Base-by-base conservation (phyloP, 2,329 filamentous ascomycete genomes). In the Aspergillus intermedius region DNA sequence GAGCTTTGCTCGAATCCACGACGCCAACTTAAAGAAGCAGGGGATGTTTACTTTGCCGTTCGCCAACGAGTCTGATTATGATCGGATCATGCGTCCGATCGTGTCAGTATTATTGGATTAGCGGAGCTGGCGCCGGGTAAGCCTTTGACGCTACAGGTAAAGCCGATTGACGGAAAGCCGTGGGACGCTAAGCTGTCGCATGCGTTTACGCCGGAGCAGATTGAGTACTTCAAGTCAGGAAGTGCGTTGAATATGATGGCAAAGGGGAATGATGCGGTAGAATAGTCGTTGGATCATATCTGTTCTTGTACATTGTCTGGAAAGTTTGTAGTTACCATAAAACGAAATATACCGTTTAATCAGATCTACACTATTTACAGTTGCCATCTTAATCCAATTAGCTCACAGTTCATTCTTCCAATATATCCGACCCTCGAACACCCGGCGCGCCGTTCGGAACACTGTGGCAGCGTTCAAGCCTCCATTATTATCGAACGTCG, bases 11-110 rank as follows among this genome's bases (percentile, higher is more conserved):
- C 93, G 93, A 86, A 98, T 98, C 68, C 93, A 98, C 82, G 93
- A 98, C 82, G 98, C 93, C 79, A 98, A 98, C 83, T 77, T 98
- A 79, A 98, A 98, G 88, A 98, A 98, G 86, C 93, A 98, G 83
- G 93, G 93, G 76, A 96, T 98, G 91, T 87, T 98, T 77, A 93
- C 93, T 65, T 81, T 98, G 58, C 97, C 91, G 64, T 98, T 98
- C 77, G 75, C 83, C 50, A 84, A 97, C 69, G 91, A 91, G 49
- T 91, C 86, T 70, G 93, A 98, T 74, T 98, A 98, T 74, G 93
- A 98, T 73, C 95, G 88, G 82, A 91, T 98, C 73, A 83, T 70
- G 87, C 90, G 59, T 85, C 93, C 53, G 93, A 95, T 80, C 91
- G 86, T 77, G 84, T 97, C 60, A 91, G 96, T 71, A 78, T 98